Evolutionary conservation across 2,329 filamentous ascomycete genomes (phyloP).

Genomic region (Neofusicoccum sp.): DNA sequence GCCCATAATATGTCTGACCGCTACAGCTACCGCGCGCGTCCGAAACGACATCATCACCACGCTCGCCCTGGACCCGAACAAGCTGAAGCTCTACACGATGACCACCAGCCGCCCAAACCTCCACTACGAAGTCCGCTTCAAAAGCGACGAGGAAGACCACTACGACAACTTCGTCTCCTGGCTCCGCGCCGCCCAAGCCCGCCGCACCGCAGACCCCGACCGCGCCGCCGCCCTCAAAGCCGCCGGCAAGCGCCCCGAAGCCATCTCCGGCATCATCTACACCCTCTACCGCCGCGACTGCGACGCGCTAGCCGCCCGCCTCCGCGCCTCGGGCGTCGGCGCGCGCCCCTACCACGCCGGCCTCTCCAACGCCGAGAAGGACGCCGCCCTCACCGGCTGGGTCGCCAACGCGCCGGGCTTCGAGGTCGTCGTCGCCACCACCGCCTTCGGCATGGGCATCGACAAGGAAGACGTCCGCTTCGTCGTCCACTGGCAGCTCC

Average conservation of each 20-base stretch:
- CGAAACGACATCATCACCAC: conserved; percentile 78
- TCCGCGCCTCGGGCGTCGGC: conserved; percentile 67
- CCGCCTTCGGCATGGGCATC: conserved; percentile 96
- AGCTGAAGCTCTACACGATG: conserved; percentile 74
- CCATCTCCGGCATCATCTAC: conserved; percentile 76
- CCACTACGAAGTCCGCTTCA: conserved; percentile 87
- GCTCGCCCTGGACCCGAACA: conserved; percentile 64
- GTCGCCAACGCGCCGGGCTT: conserved; percentile 72
- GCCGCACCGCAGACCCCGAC: conserved; percentile 58
- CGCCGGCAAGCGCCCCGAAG: conserved; percentile 56
- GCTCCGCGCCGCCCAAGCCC: conserved; percentile 69
- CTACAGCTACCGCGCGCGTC: conserved; percentile 80
- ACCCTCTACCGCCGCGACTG: conserved; percentile 73
- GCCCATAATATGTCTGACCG: conserved; percentile 88
- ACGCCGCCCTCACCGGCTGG: conserved; percentile 69
- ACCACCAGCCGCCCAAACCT: conserved; percentile 81
- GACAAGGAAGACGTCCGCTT: conserved; percentile 94
- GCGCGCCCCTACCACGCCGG: conserved; percentile 73
- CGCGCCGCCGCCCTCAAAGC: conserved; percentile 59
- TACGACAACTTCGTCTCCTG: conserved; percentile 73
- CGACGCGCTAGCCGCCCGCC: conserved; percentile 64
- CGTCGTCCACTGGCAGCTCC: conserved; percentile 90
- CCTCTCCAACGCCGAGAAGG: conserved; percentile 64
- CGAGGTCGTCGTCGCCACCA: conserved; percentile 91
- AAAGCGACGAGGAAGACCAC: conserved; percentile 70